phyloP scores from a whole-genome alignment of 768 basidiomycete genomes.

The Daedaleopsis sinensis region DNA sequence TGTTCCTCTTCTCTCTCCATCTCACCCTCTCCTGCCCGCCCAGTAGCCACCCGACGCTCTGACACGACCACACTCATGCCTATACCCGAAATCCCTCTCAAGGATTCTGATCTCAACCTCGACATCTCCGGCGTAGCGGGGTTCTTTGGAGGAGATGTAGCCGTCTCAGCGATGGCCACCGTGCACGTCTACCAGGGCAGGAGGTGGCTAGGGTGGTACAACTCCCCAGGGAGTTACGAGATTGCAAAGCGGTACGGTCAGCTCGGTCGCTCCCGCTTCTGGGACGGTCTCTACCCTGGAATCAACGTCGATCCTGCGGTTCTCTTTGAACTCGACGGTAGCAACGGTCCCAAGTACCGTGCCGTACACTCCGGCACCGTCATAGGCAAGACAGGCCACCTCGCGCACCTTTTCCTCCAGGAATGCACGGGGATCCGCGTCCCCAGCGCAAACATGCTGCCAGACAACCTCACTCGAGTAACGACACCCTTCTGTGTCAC shows the following conservation, averaged over 20 bases:
- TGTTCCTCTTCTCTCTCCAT: not conserved
- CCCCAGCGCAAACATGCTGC: not conserved
- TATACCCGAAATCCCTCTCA: constrained; percentile 4
- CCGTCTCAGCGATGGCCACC: constrained; percentile 17
- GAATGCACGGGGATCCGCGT: constrained; percentile 6
- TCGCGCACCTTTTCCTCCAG: constrained; percentile 13
- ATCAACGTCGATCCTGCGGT: constrained; percentile 18
- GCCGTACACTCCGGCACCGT: constrained; percentile 17
- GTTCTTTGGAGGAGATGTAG: constrained; percentile 19
- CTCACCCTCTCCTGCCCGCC: not conserved
- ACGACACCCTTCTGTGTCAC: constrained; percentile 8
- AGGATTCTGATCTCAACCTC: constrained; percentile 13
- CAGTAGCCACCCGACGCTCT: not conserved
- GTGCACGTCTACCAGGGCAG: constrained; percentile 18
- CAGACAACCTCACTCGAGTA: not conserved
- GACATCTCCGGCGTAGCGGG: constrained; percentile 19
- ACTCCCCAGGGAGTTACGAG: constrained; percentile 19
- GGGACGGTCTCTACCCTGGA: constrained; percentile 20
- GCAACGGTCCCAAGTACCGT: constrained; percentile 11
- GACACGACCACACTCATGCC: not conserved
- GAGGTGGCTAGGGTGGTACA: constrained; percentile 22
- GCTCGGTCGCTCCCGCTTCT: constrained; percentile 18
- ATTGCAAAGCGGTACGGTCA: constrained; percentile 20
- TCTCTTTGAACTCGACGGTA: constrained; percentile 17
- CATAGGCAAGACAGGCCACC: constrained; percentile 15